These are phyloP conservation scores for Knoxdaviesia capensis DNA, from an alignment of 2,329 filamentous ascomycete genomes.

Conservation along the genomic window DNA sequence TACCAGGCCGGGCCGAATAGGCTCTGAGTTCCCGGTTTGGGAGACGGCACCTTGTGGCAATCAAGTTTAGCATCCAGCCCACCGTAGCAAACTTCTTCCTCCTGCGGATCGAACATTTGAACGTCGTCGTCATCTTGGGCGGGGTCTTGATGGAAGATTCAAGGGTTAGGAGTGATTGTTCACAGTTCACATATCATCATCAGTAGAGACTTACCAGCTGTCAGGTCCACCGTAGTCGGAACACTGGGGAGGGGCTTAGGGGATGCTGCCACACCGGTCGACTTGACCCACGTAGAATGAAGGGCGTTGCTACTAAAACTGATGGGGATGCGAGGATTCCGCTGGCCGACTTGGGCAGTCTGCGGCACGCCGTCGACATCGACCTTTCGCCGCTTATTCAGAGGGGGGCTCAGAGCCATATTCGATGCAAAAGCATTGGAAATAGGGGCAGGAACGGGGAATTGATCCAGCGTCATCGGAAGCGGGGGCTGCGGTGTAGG, in stretches of 20 bases:
- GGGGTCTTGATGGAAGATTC: slow-evolving; percentile 13
- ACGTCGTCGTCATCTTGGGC: slow-evolving; percentile 36
- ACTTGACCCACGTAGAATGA: too few species aligned
- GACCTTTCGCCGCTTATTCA: too few species aligned
- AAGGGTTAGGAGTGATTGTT: slow-evolving; percentile 13
- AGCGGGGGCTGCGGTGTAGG: too few species aligned
- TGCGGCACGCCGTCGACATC: too few species aligned
- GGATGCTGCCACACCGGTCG: too few species aligned
- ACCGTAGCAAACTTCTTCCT: slow-evolving; percentile 64
- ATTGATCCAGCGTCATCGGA: too few species aligned
- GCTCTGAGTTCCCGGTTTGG: slow-evolving; percentile 40
- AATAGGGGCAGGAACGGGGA: too few species aligned
- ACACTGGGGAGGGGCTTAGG: slow-evolving; percentile 6
- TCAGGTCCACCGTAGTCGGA: slow-evolving; percentile 37
- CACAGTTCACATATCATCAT: neutral
- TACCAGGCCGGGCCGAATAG: slow-evolving; percentile 40
- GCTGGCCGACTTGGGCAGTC: too few species aligned
- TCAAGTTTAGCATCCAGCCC: slow-evolving; percentile 51
- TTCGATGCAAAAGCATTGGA: too few species aligned
- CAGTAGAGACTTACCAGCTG: slow-evolving; percentile 19
- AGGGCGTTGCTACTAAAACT: too few species aligned
- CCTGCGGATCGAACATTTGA: slow-evolving; percentile 35
- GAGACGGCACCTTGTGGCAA: slow-evolving; percentile 46
- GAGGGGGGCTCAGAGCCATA: too few species aligned
- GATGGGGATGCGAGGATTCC: too few species aligned